Conservation (phyloP, 345 rosid species). For the Sisymbrium altissimum region DNA sequence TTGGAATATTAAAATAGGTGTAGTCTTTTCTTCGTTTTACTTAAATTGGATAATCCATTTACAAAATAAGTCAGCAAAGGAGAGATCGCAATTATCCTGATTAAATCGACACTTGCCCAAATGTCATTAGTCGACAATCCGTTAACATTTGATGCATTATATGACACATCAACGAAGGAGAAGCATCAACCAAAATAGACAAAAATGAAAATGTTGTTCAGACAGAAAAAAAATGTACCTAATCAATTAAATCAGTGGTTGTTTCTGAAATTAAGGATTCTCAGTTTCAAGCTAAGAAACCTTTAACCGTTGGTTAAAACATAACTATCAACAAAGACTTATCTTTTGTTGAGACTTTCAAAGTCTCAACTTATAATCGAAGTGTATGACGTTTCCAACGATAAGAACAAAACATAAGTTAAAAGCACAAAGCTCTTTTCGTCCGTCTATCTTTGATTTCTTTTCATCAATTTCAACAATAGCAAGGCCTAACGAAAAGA, state of each 20-base stretch:
- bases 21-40: not conserved
- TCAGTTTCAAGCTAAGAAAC: conserved; percentile 11
- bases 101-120: no score
- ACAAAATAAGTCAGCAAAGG: not conserved
- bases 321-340: conserved; percentile 1
- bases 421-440: not conserved
- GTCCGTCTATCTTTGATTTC: not conserved
- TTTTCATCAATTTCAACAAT: not conserved
- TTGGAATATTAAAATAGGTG: not conserved
- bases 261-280: not conserved
- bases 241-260: no score
- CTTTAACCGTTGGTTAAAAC: not conserved
- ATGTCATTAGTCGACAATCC: no score
- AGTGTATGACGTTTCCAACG: not conserved
- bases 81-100: no score
- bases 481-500: not conserved
- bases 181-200: no score
- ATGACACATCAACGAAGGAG: no score
- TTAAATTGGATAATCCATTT: not conserved
- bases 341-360: not conserved
- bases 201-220: not conserved
- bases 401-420: conserved; percentile 9
- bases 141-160: no score
- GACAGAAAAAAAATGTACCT: not conserved
- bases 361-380: conserved; percentile 3